Conservation (phyloP, 345 rosid genomes). For the Euphorbia pulcherrima region DNA sequence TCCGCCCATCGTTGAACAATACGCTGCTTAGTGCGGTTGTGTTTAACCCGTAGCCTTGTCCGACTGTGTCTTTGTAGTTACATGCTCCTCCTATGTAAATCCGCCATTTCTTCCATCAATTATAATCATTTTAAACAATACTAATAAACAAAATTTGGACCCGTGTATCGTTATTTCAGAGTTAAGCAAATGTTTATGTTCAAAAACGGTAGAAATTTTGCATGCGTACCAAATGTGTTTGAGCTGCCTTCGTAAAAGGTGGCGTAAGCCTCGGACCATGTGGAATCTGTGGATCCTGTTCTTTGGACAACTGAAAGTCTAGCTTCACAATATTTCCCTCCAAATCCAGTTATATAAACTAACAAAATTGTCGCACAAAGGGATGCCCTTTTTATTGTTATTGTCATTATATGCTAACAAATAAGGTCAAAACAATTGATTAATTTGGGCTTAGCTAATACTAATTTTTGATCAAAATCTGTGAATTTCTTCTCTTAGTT, state of each 20-base stretch:
- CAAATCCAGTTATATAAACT: constrained; percentile 7
- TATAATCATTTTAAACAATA: too few relatives aligned
- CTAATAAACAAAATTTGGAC: too few relatives aligned
- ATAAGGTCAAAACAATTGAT: too few relatives aligned
- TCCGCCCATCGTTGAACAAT: constrained; percentile 41
- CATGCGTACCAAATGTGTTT: constrained; percentile 34
- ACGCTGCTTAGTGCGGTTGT: constrained; percentile 47
- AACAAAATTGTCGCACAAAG: constrained; percentile 1
- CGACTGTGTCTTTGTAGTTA: constrained; percentile 38
- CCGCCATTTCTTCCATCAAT: too few relatives aligned
- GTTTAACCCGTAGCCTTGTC: constrained; percentile 37
- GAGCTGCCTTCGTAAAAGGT: constrained; percentile 53
- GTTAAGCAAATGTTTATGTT: too few relatives aligned
- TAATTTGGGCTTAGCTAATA: too few relatives aligned
- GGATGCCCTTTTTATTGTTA: constrained; percentile 6
- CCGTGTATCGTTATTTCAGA: too few relatives aligned
- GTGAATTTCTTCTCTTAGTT: not conserved
- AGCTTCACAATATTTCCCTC: not conserved
- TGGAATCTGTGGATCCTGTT: constrained; percentile 30
- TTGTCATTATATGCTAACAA: constrained; percentile 9
- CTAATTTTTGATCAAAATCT: not conserved
- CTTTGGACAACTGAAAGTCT: not conserved
- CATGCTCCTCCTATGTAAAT: constrained; percentile 50
- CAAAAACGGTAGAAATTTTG: too few relatives aligned
- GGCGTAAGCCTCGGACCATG: constrained; percentile 45